phyloP scores from a whole-genome alignment of 805 yeast genomes.

The Blastobotrys peoriensis region DNA sequence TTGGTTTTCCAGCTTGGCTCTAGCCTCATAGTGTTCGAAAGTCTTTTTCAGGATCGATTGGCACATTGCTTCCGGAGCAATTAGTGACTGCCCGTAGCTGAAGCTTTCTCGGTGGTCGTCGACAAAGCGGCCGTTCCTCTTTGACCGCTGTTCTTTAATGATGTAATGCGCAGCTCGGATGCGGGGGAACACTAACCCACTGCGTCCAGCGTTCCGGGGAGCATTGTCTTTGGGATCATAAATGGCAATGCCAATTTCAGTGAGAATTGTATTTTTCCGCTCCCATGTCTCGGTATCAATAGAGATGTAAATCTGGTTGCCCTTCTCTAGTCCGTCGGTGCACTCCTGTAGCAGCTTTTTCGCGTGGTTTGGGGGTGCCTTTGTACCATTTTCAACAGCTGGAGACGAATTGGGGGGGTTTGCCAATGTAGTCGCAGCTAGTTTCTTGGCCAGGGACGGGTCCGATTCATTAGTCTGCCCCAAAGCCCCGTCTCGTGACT shows the following conservation, averaged over 20 bases:
- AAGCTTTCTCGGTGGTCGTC: constrained; percentile 48
- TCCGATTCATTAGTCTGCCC: too few relatives aligned
- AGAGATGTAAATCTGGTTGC: constrained; percentile 8
- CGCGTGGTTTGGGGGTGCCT: neutral
- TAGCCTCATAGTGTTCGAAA: constrained; percentile 2
- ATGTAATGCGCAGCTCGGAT: constrained; percentile 12
- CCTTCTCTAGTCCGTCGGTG: neutral
- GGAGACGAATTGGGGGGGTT: too few relatives aligned
- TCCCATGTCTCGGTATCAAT: constrained; percentile 20
- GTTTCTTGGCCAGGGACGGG: too few relatives aligned
- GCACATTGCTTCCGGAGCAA: constrained; percentile 33
- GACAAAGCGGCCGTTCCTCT: constrained; percentile 48
- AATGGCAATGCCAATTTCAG: constrained; percentile 19
- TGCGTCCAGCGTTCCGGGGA: neutral
- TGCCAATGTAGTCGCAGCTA: too few relatives aligned
- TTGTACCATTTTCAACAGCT: too few relatives aligned
- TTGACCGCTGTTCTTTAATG: constrained; percentile 35
- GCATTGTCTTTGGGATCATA: constrained; percentile 14
- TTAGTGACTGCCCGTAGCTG: constrained; percentile 41
- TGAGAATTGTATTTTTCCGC: constrained; percentile 7
- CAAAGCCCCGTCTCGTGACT: too few relatives aligned
- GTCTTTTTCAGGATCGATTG: constrained; percentile 22
- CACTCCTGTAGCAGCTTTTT: neutral
- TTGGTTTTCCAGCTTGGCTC: constrained; percentile 2
- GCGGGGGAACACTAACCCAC: neutral